Conservation (phyloP, 169 alveolate genomes). For the Eimeria brunetti region DNA sequence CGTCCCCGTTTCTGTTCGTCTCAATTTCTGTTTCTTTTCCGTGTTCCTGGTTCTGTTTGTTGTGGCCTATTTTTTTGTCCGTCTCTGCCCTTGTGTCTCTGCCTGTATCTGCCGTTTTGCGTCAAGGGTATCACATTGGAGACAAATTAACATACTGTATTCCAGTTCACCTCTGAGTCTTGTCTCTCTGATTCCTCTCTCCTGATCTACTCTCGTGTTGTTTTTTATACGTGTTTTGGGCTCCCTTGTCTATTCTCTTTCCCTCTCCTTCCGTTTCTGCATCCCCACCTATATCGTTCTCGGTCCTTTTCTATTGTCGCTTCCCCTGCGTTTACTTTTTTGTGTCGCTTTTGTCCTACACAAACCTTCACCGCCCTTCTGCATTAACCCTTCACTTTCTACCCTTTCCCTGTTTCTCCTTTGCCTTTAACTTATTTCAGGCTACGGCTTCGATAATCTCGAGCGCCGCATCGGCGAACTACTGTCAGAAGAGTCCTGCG, state of each 20-base stretch:
- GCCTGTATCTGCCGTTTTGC: background rate
- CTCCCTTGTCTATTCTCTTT: background rate
- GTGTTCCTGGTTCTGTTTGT: too few species aligned
- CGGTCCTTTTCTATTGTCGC: background rate
- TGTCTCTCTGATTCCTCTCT: background rate
- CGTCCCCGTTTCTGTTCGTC: too few species aligned
- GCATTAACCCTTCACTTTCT: background rate
- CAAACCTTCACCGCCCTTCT: background rate
- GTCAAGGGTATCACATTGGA: too few species aligned
- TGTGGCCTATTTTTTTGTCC: too few species aligned
- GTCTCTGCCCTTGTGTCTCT: background rate
- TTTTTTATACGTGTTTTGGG: background rate
- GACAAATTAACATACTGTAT: background rate
- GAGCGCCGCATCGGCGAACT: conserved; percentile 59
- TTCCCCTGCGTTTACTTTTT: background rate
- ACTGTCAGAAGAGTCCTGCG: conserved; percentile 30
- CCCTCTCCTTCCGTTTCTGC: background rate
- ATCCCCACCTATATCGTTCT: background rate
- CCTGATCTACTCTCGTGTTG: background rate
- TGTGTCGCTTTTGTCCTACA: background rate
- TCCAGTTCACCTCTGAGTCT: background rate
- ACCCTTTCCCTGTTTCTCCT: background rate
- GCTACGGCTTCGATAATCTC: conserved; percentile 58
- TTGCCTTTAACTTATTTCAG: conserved; percentile 7
- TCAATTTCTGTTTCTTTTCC: background rate